Percentiles rank a stretch among this genome's conserved stretches.
These are phyloP conservation scores for Aureobasidium sp. DNA, from an alignment of 2,329 filamentous ascomycete genomes.

Conservation along the genomic window DNA sequence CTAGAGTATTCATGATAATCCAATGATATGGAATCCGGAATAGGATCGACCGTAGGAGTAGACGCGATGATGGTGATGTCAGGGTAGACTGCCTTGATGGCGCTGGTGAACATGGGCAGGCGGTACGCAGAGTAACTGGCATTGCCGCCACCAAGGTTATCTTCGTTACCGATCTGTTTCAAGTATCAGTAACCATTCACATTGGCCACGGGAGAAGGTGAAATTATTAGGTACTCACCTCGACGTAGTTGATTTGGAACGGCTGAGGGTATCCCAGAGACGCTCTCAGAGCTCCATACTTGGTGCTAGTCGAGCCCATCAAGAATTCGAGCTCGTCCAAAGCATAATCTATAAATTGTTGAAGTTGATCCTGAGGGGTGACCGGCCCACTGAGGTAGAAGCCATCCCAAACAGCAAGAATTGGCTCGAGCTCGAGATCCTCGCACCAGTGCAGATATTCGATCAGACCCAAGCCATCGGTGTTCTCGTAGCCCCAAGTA, in stretches of 20 bases:
- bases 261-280: slow-evolving; percentile 55
- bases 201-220: too few relatives aligned
- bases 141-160: slow-evolving; percentile 47
- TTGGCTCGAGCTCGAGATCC: slow-evolving; percentile 51
- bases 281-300: slow-evolving; percentile 53
- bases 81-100: slow-evolving; percentile 51
- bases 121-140: slow-evolving; percentile 40
- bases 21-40: slow-evolving; percentile 20
- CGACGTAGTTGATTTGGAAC: slow-evolving; percentile 55
- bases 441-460: slow-evolving; percentile 51
- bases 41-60: slow-evolving; percentile 26
- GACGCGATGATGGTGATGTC: slow-evolving; percentile 52
- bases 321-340: slow-evolving; percentile 60
- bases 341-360: slow-evolving; percentile 51
- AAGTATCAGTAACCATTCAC: not conserved
- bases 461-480: slow-evolving; percentile 54
- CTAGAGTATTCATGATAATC: slow-evolving; percentile 30
- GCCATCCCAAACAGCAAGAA: slow-evolving; percentile 54
- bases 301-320: slow-evolving; percentile 46
- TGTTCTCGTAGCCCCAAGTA: slow-evolving; percentile 56
- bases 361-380: slow-evolving; percentile 42
- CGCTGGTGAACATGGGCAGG: slow-evolving; percentile 53
- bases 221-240: slow-evolving; percentile 26
- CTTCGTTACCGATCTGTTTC: slow-evolving; percentile 55
- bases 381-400: slow-evolving; percentile 48